Evolutionary conservation across 495 filamentous ascomycete genomes (phyloP).

Genomic region (Neurospora sp.): DNA sequence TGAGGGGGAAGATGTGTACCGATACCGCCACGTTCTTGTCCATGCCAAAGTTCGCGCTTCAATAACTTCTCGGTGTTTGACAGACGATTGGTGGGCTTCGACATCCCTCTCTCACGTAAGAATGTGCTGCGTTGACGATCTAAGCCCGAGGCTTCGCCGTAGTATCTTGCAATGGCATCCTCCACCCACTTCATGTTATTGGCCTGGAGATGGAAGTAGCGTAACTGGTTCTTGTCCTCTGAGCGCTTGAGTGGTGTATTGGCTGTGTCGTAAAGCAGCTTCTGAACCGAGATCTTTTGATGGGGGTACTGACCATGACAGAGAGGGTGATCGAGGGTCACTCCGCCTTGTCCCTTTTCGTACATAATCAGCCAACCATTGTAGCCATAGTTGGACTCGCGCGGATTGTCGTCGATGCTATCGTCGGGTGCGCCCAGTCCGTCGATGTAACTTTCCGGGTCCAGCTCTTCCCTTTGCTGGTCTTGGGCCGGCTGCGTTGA

Average conservation of each 20-base stretch:
- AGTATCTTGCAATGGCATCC: slow-evolving; percentile 16
- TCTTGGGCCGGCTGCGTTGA: slow-evolving; percentile 3
- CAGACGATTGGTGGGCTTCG: neutral
- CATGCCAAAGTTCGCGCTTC: slow-evolving; percentile 20
- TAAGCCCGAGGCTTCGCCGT: slow-evolving; percentile 6
- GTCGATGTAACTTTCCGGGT: slow-evolving; percentile 12
- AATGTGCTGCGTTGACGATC: slow-evolving; percentile 8
- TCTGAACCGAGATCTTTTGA: slow-evolving; percentile 20
- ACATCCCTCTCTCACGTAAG: neutral
- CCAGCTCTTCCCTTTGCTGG: slow-evolving; percentile 2
- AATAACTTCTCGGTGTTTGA: slow-evolving; percentile 18
- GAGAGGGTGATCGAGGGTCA: slow-evolving; percentile 12
- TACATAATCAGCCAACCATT: slow-evolving; percentile 20
- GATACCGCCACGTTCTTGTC: slow-evolving; percentile 15
- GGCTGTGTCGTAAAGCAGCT: slow-evolving; percentile 12
- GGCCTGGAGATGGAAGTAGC: slow-evolving; percentile 20
- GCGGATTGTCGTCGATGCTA: slow-evolving; percentile 13
- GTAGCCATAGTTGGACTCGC: slow-evolving; percentile 17
- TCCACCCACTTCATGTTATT: slow-evolving; percentile 24
- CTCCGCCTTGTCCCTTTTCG: slow-evolving; percentile 14
- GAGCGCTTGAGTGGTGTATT: slow-evolving; percentile 12
- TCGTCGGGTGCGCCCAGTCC: slow-evolving; percentile 12
- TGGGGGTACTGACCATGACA: slow-evolving; percentile 18
- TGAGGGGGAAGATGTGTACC: slow-evolving; percentile 15
- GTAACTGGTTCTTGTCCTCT: slow-evolving; percentile 11